Conservation (phyloP, 2,329 filamentous ascomycete species). For the Myriosclerotinia curreyana region DNA sequence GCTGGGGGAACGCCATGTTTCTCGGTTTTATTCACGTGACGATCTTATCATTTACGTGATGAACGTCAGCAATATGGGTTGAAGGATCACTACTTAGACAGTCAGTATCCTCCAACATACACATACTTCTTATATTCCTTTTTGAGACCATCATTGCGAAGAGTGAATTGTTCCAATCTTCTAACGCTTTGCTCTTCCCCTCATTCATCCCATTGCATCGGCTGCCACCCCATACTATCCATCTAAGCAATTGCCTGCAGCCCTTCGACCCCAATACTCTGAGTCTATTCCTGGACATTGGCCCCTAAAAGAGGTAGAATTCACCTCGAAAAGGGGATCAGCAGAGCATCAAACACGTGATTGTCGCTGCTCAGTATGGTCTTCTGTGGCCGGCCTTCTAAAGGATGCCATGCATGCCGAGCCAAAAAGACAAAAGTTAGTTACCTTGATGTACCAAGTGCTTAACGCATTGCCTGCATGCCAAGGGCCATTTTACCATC, state of each 20-base stretch:
- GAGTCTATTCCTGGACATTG: background rate
- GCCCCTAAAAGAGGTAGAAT: background rate
- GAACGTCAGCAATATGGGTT: background rate
- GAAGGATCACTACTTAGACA: background rate
- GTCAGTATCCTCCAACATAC: background rate
- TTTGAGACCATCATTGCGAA: conserved; percentile 17
- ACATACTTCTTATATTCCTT: background rate
- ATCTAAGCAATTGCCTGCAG: background rate
- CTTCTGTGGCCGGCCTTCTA: conserved; percentile 57
- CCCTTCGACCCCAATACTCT: background rate
- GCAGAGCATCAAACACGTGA: background rate
- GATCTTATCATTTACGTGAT: background rate
- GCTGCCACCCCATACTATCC: background rate
- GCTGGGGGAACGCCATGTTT: too few relatives aligned
- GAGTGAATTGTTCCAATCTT: background rate
- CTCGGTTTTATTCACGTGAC: background rate
- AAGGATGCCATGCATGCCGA: conserved; percentile 54
- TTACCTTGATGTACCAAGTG: background rate
- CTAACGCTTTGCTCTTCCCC: too few relatives aligned
- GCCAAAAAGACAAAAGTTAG: conserved; percentile 54
- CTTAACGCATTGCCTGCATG: background rate
- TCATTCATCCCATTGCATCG: background rate
- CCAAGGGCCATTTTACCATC: background rate
- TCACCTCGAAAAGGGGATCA: background rate
- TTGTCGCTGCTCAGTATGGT: conserved; percentile 44